Evolutionary conservation across 305 asterid genomes (phyloP).

Genomic region (Stenogyne calaminthoides): DNA sequence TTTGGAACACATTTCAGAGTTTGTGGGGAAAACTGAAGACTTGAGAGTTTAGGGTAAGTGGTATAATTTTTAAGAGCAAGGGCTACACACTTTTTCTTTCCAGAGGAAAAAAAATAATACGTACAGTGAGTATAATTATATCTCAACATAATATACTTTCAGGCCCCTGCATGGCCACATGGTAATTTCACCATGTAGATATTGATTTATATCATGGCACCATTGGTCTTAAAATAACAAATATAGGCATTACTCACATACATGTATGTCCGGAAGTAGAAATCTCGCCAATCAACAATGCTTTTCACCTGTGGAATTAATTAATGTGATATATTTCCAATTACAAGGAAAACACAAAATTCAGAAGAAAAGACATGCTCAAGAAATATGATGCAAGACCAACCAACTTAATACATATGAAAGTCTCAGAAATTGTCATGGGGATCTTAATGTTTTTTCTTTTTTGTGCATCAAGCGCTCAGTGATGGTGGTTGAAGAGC

Average conservation of each 20-base stretch:
- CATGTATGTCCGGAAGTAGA: slow-evolving; percentile 77
- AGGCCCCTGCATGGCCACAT: background rate
- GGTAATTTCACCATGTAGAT: slow-evolving; percentile 9
- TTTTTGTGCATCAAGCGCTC: background rate
- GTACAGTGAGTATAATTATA: background rate
- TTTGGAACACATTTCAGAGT: slow-evolving; percentile 10
- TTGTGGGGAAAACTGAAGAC: background rate
- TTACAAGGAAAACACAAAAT: slow-evolving; percentile 6
- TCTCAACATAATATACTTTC: background rate
- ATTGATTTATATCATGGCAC: background rate
- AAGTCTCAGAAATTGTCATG: slow-evolving; percentile 12
- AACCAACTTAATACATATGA: slow-evolving; percentile 1
- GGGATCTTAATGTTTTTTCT: background rate
- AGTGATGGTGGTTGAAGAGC: background rate
- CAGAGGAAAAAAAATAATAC: background rate
- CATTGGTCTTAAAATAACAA: slow-evolving; percentile 11
- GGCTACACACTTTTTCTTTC: background rate
- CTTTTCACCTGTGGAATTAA: slow-evolving; percentile 65
- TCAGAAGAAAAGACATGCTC: slow-evolving; percentile 2
- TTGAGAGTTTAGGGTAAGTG: slow-evolving; percentile 13
- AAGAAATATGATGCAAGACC: slow-evolving; percentile 19
- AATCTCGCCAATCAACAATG: slow-evolving; percentile 87
- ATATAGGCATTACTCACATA: slow-evolving; percentile 48
- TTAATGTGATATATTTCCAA: background rate
- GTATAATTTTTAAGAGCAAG: background rate